These are phyloP conservation scores for Trichosporon faecale DNA, from an alignment of 1,284 basidiomycete species.

Conservation along the genomic window DNA sequence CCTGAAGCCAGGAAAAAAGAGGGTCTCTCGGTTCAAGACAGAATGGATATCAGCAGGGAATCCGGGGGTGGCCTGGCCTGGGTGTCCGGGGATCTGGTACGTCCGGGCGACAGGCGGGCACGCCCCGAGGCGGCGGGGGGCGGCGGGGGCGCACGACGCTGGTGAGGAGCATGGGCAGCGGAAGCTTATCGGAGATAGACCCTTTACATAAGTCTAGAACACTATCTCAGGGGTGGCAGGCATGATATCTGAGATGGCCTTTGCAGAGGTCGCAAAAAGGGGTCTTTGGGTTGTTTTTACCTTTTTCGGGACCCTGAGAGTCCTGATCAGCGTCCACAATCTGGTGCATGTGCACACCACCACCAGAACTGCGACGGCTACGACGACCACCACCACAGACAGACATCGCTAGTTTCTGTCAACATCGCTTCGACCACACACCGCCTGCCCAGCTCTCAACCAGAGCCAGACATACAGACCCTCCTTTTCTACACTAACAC, in stretches of 20 bases:
- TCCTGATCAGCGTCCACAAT: conserved; percentile 1
- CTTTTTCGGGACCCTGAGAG: conserved; percentile 4
- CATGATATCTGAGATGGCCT: neutral
- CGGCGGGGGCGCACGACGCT: neutral
- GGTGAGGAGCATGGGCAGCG: neutral
- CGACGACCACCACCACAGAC: neutral
- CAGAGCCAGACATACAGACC: no score
- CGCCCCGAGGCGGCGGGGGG: neutral
- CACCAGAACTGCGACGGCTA: neutral
- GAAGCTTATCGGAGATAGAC: conserved; percentile 7
- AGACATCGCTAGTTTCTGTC: neutral
- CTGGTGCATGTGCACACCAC: conserved; percentile 7
- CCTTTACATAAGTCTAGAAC: conserved; percentile 8
- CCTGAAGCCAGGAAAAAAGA: conserved; percentile 1
- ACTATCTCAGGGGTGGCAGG: neutral
- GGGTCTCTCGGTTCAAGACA: conserved; percentile 1
- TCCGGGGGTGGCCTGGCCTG: neutral
- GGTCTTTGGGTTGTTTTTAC: conserved; percentile 9
- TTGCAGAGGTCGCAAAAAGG: neutral
- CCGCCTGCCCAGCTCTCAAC: neutral
- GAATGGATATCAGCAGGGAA: neutral
- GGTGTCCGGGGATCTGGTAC: neutral
- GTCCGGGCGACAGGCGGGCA: neutral
- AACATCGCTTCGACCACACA: neutral
- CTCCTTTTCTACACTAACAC: neutral